Base-by-base conservation (phyloP, 2,329 filamentous ascomycete genomes). In the Tolypocladium guangdongense region DNA sequence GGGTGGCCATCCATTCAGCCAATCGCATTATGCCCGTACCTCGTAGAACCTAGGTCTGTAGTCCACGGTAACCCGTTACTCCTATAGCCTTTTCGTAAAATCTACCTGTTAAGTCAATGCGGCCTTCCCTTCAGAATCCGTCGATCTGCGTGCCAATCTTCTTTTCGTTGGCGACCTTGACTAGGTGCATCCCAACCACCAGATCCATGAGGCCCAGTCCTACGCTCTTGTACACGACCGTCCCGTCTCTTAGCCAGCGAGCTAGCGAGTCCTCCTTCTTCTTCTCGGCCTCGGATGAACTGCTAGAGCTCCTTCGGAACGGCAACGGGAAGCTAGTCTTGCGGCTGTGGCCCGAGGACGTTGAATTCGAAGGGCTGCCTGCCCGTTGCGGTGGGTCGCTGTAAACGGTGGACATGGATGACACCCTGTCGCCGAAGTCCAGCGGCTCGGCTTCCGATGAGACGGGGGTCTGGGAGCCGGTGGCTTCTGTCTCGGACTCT, bases 201-300 rank as follows among this genome's bases (percentile, higher is more conserved):
- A 87, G 65, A 60, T 87, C 83, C 82, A 86, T 86, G 50, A 86
- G 64, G 0, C 82, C 83, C 49, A 86, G 65, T 0, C 83, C 83
- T 0, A 87, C 83, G 56, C 80, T 82, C 72, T 86, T 87, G 64
- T 86, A 87, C 8, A 87, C 76, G 22, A 87, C 82, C 55, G 83
- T 86, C 0, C 83, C 83, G 3, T 74, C 73, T 54, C 76, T 71
- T 53, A 86, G 64, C 82, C 82, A 85, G 22, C 72, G 68, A 32
- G 72, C 70, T 52, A 84, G 67, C 12, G 75, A 70, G 51, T 80
- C 72, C 50, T 80, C 75, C 55, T 71, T 71, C 55, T 71, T 69
- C 54, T 71, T 67, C 61, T 75, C 72, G 50, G 70, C 60, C 2
- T 62, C 64, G n/a, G 60, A 55, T 1, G 68, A 67, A 16, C 56